Base-by-base conservation (phyloP, 179 eudicot genomes). In the Camellia oleifera region DNA sequence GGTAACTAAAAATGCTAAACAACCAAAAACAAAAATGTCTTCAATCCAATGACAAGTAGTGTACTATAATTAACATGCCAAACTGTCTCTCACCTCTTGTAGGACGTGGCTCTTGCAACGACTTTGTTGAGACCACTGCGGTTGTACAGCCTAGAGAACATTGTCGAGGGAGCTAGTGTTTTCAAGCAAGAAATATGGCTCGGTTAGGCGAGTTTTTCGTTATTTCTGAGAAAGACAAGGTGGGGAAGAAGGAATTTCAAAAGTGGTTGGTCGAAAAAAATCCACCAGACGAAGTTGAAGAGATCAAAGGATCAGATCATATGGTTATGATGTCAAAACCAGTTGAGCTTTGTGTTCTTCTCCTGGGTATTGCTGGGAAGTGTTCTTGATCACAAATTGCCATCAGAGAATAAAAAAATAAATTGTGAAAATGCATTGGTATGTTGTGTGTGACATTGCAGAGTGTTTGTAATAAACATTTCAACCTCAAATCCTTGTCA, bases 311-410 rank as follows among this genome's bases (percentile, higher is more conserved):
- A 12, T 73, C 85, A 0, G 82, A 83, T 77, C 82, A 82, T 44
- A 83, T 80, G 82, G 83, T 79, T 20, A 86, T 77, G 88, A 65
- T 73, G 44, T 81, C 88, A 4, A 82, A 79, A 69, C 88, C 84
- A 13, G 11, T 15, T 32, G 74, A 81, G 69, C 83, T 86, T 64
- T 83, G 40, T 40, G 52, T 9, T 79, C 69, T 60, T 69, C 71
- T 79, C 10, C 70, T 12, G 32, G 66, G 67, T 76, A 83, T 69
- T 75, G 79, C 80, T 52, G 72, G 18, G 40, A 77, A 82, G 23
- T 74, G 50, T 53, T 73, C 62, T 73, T 54, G 46, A 54, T 73
- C 44, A 73, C 42, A 52, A 45, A 44, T 46, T 69, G 52, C 26
- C 18, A 69, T 67, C 48, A 67, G 15, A 12, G 8, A 14, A 20